phyloP scores from a whole-genome alignment of 176 grass and related monocot genomes.

The Paspalum vaginatum region DNA sequence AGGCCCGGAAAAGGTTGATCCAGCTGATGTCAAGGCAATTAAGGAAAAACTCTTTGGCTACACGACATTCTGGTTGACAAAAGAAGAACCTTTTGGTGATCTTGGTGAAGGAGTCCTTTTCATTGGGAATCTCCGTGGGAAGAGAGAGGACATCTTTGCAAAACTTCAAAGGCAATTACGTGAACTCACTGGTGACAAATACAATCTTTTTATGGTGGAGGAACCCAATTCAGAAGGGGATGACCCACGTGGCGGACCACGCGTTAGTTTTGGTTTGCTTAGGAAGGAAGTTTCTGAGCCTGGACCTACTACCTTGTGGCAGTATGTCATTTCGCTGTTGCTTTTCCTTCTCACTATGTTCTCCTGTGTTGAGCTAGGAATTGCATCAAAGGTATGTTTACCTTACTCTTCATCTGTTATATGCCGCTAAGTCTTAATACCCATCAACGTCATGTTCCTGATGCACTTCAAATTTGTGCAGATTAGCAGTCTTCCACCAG shows the following conservation, averaged over 20 bases:
- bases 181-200: constrained; percentile 84
- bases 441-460: constrained; percentile 34
- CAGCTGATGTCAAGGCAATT: constrained; percentile 81
- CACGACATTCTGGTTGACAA: constrained; percentile 99
- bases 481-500: constrained; percentile 94
- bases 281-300: constrained; percentile 97
- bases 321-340: constrained; percentile 93
- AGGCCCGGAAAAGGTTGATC: constrained; percentile 91
- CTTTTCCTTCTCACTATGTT: constrained; percentile 91
- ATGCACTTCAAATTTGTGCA: constrained; percentile 46
- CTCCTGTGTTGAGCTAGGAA: constrained; percentile 91
- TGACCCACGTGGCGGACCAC: constrained; percentile 86
- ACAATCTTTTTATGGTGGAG: constrained; percentile 98
- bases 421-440: constrained; percentile 37
- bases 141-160: constrained; percentile 88
- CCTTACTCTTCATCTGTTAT: constrained; percentile 31
- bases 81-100: constrained; percentile 96
- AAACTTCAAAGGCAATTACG: constrained; percentile 71
- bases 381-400: constrained; percentile 86
- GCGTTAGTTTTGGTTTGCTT: constrained; percentile 94
- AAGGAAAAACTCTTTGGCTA: constrained; percentile 98
- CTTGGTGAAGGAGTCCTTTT: constrained; percentile 94
- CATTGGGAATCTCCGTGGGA: constrained; percentile 83
- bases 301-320: constrained; percentile 92
- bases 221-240: constrained; percentile 91